These are phyloP conservation scores for Neurospora sublineolata DNA, from an alignment of 495 filamentous ascomycete species.

Conservation along the genomic window DNA sequence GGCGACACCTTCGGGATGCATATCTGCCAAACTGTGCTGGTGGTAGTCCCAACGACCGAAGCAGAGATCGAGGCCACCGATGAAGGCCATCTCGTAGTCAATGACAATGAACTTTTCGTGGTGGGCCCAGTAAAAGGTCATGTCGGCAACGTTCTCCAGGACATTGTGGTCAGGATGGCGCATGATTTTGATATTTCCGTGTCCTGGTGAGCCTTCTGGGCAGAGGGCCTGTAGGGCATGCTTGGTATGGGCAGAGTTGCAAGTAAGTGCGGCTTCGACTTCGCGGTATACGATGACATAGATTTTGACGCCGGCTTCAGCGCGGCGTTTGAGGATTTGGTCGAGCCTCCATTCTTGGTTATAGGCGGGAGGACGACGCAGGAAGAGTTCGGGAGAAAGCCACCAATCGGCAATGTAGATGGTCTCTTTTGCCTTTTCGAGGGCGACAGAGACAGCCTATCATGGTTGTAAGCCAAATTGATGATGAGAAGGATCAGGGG, in stretches of 20 bases:
- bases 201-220: conserved; percentile 63
- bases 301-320: conserved; percentile 89
- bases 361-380: conserved; percentile 67
- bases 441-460: conserved; percentile 66
- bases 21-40: conserved; percentile 77
- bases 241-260: conserved; percentile 89
- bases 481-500: background rate
- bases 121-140: conserved; percentile 98
- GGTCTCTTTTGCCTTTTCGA: conserved; percentile 78
- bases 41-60: conserved; percentile 87
- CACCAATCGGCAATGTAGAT: conserved; percentile 98
- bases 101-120: conserved; percentile 96
- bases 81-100: conserved; percentile 81
- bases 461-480: background rate
- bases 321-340: conserved; percentile 71
- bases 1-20: conserved; percentile 70
- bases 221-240: conserved; percentile 72
- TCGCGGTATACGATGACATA: conserved; percentile 92
- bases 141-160: conserved; percentile 85
- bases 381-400: conserved; percentile 85
- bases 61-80: conserved; percentile 90
- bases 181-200: conserved; percentile 82
- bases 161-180: conserved; percentile 93
- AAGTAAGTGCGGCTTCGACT: conserved; percentile 70
- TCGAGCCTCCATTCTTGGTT: conserved; percentile 87